Conservation (phyloP, 331 rosid genomes). For the Quercus lobata region DNA sequence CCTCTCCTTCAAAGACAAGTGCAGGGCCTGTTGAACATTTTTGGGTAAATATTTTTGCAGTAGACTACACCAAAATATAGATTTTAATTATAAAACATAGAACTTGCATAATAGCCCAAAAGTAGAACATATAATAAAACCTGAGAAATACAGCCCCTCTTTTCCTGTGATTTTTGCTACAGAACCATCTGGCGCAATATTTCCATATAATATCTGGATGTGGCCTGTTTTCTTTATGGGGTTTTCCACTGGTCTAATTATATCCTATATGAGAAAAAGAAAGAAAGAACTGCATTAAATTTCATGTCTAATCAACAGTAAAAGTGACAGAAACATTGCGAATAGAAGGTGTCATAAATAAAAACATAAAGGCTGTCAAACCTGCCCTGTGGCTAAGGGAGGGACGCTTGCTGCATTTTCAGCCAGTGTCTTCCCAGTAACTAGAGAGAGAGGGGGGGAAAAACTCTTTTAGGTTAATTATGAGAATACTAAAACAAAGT, state of each 20-base stretch:
- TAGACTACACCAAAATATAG: background rate
- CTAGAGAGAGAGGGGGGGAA: slow-evolving; percentile 25
- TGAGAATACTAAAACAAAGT: background rate
- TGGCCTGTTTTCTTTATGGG: slow-evolving; percentile 97
- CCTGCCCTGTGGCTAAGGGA: slow-evolving; percentile 82
- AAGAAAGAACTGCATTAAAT: background rate
- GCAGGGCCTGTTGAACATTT: slow-evolving; percentile 77
- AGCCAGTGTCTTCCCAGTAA: slow-evolving; percentile 85
- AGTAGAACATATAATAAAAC: slow-evolving; percentile 34
- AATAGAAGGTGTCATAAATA: background rate
- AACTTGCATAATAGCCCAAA: slow-evolving; percentile 10
- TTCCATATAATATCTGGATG: slow-evolving; percentile 82
- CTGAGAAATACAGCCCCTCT: slow-evolving; percentile 94
- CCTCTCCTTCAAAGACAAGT: slow-evolving; percentile 94
- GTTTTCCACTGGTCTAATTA: slow-evolving; percentile 78
- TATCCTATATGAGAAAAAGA: slow-evolving; percentile 45
- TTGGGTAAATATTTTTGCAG: slow-evolving; percentile 1
- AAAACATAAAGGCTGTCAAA: slow-evolving; percentile 23
- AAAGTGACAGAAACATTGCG: background rate
- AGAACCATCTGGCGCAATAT: slow-evolving; percentile 88
- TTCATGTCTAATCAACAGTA: background rate
- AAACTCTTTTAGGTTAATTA: slow-evolving; percentile 22
- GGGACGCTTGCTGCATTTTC: slow-evolving; percentile 74
- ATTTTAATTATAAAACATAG: background rate
- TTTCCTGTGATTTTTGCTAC: slow-evolving; percentile 98